Base-by-base conservation (phyloP, 2,329 filamentous ascomycete species). In the Pleurostoma richardsiae region DNA sequence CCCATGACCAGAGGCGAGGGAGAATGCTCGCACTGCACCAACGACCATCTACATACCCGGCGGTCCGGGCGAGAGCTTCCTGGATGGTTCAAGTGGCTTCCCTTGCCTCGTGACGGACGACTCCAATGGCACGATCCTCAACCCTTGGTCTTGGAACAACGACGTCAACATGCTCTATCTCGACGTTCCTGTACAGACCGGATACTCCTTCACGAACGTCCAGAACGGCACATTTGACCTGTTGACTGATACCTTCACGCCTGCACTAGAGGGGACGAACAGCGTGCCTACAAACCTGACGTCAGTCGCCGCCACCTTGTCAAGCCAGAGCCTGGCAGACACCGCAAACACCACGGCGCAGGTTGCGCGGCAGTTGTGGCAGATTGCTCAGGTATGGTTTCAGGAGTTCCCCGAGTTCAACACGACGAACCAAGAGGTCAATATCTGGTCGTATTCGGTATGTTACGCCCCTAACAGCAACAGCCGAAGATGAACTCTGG, bases 151-250 rank as follows among this genome's bases (percentile, higher is more conserved):
- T 1, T 85, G 80, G 77, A 82, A 79, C 50, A 78, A 80, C 53
- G 72, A 77, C 28, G 77, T 75, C 51, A 86, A 86, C 53, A 79
- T 86, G 74, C 75, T 88, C 11, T 88, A 85, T 62, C 79, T 88
- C 54, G 84, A 88, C 54, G 78, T 88, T 60, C 85, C 68, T 4
- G 60, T 67, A 52, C 62, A 60, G 41, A 53, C 57, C 5, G 66
- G 65, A 10, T 68, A 58, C 49, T 64, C 60, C 5, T 66, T 63
- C 41, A 53, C 54, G 11, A 50, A 51, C 4, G 44, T 47, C 2
- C 54, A 49, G n/a, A 50, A 54, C 39, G 59, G 56, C 27, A 50
- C 54, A 3, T 42, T 56, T 39, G 47, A 57, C 29, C 29, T 55
- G 4, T 19, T 52, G 27, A 51, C 45, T 2, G 45, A 43, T 8